Percentiles rank a stretch among this genome's conserved stretches.
Evolutionary conservation across 345 rosid genomes (phyloP).

Genomic region (Mercurialis annua): DNA sequence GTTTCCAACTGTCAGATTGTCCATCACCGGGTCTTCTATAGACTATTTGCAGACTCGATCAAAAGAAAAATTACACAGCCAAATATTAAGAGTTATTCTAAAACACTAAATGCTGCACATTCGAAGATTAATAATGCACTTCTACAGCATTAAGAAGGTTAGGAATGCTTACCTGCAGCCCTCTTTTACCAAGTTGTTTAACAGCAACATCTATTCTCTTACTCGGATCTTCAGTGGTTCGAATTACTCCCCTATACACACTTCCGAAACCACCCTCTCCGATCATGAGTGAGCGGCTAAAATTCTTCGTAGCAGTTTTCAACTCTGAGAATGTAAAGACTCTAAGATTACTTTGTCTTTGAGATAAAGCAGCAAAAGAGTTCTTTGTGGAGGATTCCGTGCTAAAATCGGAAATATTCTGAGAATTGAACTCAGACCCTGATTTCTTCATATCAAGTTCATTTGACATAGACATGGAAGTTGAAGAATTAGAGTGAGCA

Average conservation of each 20-base stretch:
- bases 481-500: conserved; percentile 26
- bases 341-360: conserved; percentile 66
- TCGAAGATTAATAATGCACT: neutral
- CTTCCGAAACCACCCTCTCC: conserved; percentile 98
- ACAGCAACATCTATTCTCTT: conserved; percentile 87
- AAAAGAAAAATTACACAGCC: no score
- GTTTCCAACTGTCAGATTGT: no score
- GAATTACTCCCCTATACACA: conserved; percentile 66
- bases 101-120: neutral
- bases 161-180: conserved; percentile 60
- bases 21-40: no score
- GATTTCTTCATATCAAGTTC: conserved; percentile 50
- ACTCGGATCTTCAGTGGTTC: conserved; percentile 49
- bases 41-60: no score
- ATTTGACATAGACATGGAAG: conserved; percentile 42
- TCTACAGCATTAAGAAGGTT: neutral
- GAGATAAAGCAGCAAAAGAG: conserved; percentile 63
- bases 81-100: neutral
- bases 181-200: conserved; percentile 87
- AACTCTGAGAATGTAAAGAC: conserved; percentile 67
- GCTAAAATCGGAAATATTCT: conserved; percentile 64
- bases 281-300: conserved; percentile 83
- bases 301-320: conserved; percentile 81
- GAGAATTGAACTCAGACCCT: conserved; percentile 69
- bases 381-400: conserved; percentile 52